phyloP scores from a whole-genome alignment of 768 basidiomycete species.

The Phaffia tasmanica region DNA sequence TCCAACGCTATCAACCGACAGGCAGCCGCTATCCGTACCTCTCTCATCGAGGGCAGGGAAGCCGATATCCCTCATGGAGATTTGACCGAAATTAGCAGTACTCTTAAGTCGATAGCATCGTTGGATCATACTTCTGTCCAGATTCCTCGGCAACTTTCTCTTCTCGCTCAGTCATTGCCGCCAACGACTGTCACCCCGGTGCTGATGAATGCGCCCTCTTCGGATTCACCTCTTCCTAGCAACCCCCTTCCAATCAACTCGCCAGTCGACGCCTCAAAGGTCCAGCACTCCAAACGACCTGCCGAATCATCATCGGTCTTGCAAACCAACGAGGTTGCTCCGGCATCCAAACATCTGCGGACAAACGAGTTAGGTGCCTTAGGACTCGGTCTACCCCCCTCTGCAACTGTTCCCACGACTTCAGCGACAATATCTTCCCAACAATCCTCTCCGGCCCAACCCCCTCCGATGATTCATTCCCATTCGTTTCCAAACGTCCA shows the following conservation, averaged over 20 bases:
- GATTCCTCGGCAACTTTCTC: slow-evolving; percentile 3
- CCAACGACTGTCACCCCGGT: not conserved
- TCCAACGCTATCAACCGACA: slow-evolving; percentile 17
- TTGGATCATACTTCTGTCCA: not conserved
- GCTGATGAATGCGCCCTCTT: not conserved
- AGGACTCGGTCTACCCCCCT: not conserved
- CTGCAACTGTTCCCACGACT: slow-evolving; percentile 1
- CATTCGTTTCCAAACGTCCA: slow-evolving; percentile 38
- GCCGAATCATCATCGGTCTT: not conserved
- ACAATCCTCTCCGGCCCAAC: slow-evolving; percentile 4
- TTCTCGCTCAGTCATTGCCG: slow-evolving; percentile 2
- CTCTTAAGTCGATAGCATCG: slow-evolving; percentile 20
- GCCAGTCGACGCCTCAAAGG: not conserved
- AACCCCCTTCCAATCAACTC: not conserved
- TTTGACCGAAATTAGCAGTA: slow-evolving; percentile 16
- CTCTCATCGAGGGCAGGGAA: slow-evolving; percentile 19
- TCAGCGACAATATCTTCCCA: not conserved
- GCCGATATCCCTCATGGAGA: slow-evolving; percentile 18
- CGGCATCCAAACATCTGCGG: not conserved
- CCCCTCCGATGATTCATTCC: slow-evolving; percentile 36
- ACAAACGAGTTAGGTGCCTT: not conserved
- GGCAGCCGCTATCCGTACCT: slow-evolving; percentile 18
- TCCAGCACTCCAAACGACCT: not conserved
- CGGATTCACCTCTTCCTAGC: not conserved
- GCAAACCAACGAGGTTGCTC: not conserved